Conservation (phyloP, 441 rosid species). For the Isatis lusitanica region DNA sequence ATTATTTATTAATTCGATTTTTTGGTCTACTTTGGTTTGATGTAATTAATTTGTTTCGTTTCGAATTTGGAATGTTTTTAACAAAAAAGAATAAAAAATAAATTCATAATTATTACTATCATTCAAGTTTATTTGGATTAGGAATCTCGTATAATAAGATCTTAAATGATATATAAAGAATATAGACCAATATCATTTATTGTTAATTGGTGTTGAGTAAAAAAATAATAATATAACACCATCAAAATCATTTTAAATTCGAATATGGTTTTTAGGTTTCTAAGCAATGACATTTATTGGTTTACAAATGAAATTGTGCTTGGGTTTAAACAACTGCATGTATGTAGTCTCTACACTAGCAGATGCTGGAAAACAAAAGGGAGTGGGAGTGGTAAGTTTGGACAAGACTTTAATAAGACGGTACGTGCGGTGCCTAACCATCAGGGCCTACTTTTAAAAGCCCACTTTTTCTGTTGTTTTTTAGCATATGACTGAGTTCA, state of each 20-base stretch:
- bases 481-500: background rate
- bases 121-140: background rate
- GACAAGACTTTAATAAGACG: conserved; percentile 28
- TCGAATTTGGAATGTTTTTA: background rate
- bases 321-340: background rate
- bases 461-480: conserved; percentile 21
- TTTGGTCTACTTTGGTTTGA: too few species aligned
- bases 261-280: background rate
- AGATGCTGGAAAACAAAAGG: conserved; percentile 9
- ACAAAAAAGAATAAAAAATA: background rate
- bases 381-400: conserved; percentile 10
- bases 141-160: too few species aligned
- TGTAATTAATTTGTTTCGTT: background rate
- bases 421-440: conserved; percentile 36
- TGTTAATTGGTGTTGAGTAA: too few species aligned
- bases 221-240: too few species aligned
- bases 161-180: too few species aligned
- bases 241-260: too few species aligned
- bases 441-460: conserved; percentile 24
- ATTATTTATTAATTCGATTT: too few species aligned
- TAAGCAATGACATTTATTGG: background rate
- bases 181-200: too few species aligned
- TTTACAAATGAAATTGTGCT: background rate
- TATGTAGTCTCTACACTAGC: background rate
- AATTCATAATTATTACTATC: background rate